Evolutionary conservation across 176 grass and related monocot genomes (phyloP).

Genomic region (Avena sativa): DNA sequence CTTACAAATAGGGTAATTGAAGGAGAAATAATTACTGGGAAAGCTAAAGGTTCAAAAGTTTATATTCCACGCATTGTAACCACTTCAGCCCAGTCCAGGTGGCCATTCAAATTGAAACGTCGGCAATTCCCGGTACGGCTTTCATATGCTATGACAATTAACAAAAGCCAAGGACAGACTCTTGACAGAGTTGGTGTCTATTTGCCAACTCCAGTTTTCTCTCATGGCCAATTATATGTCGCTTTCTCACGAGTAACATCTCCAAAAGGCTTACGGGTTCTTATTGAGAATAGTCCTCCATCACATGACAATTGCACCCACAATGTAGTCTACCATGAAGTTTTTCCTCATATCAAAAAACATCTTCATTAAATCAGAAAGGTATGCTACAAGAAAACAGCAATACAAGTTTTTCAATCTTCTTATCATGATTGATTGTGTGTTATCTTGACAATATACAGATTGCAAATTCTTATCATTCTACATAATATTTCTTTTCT

Average conservation of each 20-base stretch:
- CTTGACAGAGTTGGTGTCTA: neutral
- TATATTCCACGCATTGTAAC: slow-evolving; percentile 12
- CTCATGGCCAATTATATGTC: slow-evolving; percentile 34
- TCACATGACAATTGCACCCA: neutral
- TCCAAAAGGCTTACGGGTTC: slow-evolving; percentile 3
- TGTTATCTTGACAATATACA: neutral
- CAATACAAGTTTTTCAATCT: neutral
- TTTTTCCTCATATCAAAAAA: neutral
- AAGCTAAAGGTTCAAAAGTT: neutral
- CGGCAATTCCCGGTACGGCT: neutral
- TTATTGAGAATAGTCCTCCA: neutral
- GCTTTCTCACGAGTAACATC: slow-evolving; percentile 41
- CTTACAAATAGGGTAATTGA: neutral
- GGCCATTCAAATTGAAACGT: slow-evolving; percentile 30
- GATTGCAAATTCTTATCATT: neutral
- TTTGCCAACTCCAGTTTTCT: neutral
- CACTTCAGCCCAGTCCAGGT: neutral
- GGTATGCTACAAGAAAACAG: neutral
- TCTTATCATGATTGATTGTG: neutral
- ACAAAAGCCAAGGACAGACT: slow-evolving; percentile 37
- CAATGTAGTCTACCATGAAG: slow-evolving; percentile 34
- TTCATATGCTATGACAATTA: slow-evolving; percentile 47
- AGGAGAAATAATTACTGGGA: slow-evolving; percentile 6
- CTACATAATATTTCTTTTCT: neutral
- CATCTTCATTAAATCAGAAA: neutral